Conservation (phyloP, 257 asterid genomes). For the Scutellaria baicalensis region DNA sequence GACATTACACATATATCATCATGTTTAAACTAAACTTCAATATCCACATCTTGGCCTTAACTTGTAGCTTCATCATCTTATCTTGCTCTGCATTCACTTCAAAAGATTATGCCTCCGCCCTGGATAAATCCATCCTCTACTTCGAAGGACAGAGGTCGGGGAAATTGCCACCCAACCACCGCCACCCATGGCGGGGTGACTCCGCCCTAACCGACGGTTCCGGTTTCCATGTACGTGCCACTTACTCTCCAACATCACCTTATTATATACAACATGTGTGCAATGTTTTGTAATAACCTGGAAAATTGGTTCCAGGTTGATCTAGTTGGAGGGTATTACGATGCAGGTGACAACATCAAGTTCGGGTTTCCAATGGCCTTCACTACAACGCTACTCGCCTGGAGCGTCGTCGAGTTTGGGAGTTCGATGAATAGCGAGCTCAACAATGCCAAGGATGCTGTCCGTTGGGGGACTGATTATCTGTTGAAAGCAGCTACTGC, state of each 20-base stretch:
- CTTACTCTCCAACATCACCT: neutral
- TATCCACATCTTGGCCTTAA: constrained; percentile 18
- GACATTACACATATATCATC: neutral
- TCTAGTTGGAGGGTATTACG: constrained; percentile 80
- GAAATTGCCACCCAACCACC: constrained; percentile 48
- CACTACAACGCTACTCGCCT: constrained; percentile 67
- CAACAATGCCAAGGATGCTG: constrained; percentile 46
- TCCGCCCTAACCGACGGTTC: constrained; percentile 74
- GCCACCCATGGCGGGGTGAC: constrained; percentile 56
- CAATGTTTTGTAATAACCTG: neutral
- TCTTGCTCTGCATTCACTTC: constrained; percentile 50
- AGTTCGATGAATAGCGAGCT: constrained; percentile 42
- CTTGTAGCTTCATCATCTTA: constrained; percentile 7
- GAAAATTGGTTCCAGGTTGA: constrained; percentile 36
- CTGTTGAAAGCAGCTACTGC: constrained; percentile 80
- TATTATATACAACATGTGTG: neutral
- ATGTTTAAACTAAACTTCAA: constrained; percentile 16
- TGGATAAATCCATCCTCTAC: constrained; percentile 61
- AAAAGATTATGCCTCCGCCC: constrained; percentile 54
- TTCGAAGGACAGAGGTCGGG: constrained; percentile 91
- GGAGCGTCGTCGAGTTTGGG: constrained; percentile 83
- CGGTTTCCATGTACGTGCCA: constrained; percentile 38
- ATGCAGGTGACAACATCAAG: constrained; percentile 84
- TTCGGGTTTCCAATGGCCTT: constrained; percentile 90
- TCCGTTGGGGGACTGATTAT: constrained; percentile 82